Base-by-base conservation (phyloP, 768 basidiomycete genomes). In the Polyporus arcularius region DNA sequence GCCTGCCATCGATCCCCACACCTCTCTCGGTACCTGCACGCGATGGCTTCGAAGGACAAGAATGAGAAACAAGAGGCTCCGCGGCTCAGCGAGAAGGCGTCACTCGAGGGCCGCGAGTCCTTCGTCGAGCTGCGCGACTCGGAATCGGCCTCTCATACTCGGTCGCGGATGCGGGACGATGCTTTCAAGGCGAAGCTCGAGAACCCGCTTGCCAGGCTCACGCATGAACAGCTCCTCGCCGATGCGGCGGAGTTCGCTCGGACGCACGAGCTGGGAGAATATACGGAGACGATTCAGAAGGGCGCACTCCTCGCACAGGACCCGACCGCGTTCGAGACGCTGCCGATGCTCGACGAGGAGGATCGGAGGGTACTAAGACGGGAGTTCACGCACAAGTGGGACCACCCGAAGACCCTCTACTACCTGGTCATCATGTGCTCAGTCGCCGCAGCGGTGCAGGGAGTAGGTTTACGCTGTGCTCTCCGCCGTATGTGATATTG, bases 381-480 rank as follows among this genome's bases (percentile, higher is more conserved):
- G 2, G 85, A 85, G 67, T 62, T 72, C 14, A 76, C 71, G 4
- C 74, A 79, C 70, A 76, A 63, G 50, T 84, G 83, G 82, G 70
- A 65, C 53, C 82, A 82, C 51, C 84, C 82, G 0, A 56, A 49
- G 31, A 72, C 48, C 35, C 73, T 83, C 3, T 84, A 82, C 66
- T 76, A 76, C 35, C 74, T 82, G 42, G 80, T 82, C 21, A 64
- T 82, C 47, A 70, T 84, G 57, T 85, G 88, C 63, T 88, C 87
- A 21, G 70, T 92, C 52, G 89, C 87, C 1, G 91, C 90, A 4
- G 87, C 87, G 49, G 88, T 90, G 15, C 89, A 92, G 78, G 88
- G 77, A 30, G 75, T 74, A 41, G 40, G 67, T 66, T 59, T 43
- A 39, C 32, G 8, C 47, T 56, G 38, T 21, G 14, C 35, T 12